A percentile compares a stretch with the other conserved stretches of the same genome.
Evolutionary conservation across 305 asterid genomes (phyloP).

Genomic region (Rubia tinctorum): DNA sequence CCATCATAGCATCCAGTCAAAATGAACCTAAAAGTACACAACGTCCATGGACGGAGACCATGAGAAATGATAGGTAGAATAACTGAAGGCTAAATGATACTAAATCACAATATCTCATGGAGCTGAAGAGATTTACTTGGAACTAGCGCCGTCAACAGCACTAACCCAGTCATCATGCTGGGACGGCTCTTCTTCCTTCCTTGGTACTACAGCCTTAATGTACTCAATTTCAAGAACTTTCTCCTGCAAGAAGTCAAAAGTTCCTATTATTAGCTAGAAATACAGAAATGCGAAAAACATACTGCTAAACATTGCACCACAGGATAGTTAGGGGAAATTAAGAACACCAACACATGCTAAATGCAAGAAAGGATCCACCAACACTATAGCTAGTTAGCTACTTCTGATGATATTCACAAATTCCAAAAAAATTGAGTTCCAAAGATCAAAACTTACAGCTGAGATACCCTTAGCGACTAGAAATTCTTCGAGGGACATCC

Average conservation of each 20-base stretch:
- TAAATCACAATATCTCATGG: background rate
- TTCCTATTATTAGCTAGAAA: conserved; percentile 11
- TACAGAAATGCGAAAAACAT: background rate
- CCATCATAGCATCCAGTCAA: conserved; percentile 94
- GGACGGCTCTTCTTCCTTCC: conserved; percentile 76
- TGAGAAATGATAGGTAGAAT: background rate
- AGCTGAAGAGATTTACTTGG: conserved; percentile 41
- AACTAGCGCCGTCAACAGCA: conserved; percentile 81
- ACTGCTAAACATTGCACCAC: background rate
- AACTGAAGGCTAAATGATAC: background rate
- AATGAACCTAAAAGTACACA: conserved; percentile 51
- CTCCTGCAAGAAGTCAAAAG: conserved; percentile 48
- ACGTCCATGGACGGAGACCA: conserved; percentile 1
- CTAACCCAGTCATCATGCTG: conserved; percentile 96
- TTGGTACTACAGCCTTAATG: conserved; percentile 77
- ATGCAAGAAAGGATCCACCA: background rate
- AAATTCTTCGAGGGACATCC: conserved; percentile 90
- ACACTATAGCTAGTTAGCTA: background rate
- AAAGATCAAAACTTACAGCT: conserved; percentile 45
- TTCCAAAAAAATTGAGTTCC: background rate
- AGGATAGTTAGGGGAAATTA: background rate
- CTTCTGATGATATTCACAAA: background rate
- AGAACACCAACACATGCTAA: background rate
- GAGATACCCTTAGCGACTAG: conserved; percentile 89
- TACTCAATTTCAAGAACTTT: conserved; percentile 85